A percentile compares a stretch with the other conserved stretches of the same genome.
These are phyloP conservation scores for Phytophthora europaea DNA, from an alignment of 352 stramenopile genomes.

Conservation along the genomic window DNA sequence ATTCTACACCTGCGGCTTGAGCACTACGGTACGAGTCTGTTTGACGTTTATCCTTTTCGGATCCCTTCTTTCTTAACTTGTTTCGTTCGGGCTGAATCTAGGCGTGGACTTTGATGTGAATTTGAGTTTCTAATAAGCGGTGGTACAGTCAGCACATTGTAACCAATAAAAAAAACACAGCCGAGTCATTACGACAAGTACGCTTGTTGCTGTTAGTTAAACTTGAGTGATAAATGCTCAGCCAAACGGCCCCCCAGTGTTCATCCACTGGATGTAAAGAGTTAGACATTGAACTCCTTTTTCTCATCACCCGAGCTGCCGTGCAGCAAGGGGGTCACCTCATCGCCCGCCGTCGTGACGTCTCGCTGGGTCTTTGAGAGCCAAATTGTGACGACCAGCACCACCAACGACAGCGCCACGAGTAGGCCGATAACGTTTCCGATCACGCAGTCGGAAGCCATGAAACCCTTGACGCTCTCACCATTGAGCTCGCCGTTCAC, in stretches of 20 bases:
- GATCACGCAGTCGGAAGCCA: slow-evolving; percentile 78
- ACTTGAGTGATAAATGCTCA: not conserved
- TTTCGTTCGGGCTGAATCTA: not conserved
- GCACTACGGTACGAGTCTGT: not conserved
- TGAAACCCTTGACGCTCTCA: slow-evolving; percentile 69
- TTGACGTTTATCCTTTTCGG: no score
- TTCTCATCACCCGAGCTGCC: slow-evolving; percentile 41
- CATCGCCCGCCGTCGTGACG: slow-evolving; percentile 34
- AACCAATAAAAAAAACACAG: not conserved
- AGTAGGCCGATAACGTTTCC: slow-evolving; percentile 82
- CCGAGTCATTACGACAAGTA: not conserved
- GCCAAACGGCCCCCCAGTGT: not conserved
- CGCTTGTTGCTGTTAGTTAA: no score
- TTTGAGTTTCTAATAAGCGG: not conserved
- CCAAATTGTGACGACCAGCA: slow-evolving; percentile 64
- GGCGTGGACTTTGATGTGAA: not conserved
- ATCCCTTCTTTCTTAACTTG: no score
- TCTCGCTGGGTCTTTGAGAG: slow-evolving; percentile 50
- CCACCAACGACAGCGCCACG: slow-evolving; percentile 53
- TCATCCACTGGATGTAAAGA: not conserved
- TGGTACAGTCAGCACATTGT: not conserved
- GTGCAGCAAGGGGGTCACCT: slow-evolving; percentile 58
- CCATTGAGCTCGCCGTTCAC: slow-evolving; percentile 74
- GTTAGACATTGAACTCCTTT: slow-evolving; percentile 31
- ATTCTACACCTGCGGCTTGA: not conserved